Base-by-base conservation (phyloP, 2,329 filamentous ascomycete genomes). In the Tolypocladium sp. region DNA sequence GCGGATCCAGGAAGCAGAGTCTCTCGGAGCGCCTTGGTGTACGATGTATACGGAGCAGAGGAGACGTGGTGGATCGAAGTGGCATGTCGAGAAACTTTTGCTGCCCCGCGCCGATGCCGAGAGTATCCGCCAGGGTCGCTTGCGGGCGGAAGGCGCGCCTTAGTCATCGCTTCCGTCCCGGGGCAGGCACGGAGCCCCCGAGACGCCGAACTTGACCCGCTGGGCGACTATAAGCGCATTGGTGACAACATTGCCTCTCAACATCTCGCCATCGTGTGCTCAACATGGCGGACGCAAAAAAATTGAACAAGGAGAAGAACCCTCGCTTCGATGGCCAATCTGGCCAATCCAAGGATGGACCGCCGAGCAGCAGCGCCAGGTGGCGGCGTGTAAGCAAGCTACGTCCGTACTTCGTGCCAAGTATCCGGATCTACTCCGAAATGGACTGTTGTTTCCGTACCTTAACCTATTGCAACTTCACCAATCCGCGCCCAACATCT, bases 51-150 rank as follows among this genome's bases (percentile, higher is more conserved):
- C 15, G 15, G 9, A 25, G 25, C 3, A 51, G 46, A 17, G 46
- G 49, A 40, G 30, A 40, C 33, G 35, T 22, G 15, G 44, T 4
- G 4, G 22, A 22, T 30, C 33, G 25, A 25, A 5, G 20, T 33
- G 42, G 37, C 56, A 33, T 46, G 30, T 35, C 49, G 20, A 53
- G 55, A 56, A 49, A 38, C 40, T 35, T 57, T 49, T 38, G 38
- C 38, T 27, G 44, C 46, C 44, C 67, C 66, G 66, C 67, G 65
- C 67, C 66, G 69, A 68, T 65, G 65, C 67, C 67, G 67, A 67
- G 65, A 57, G 61, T 69, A 69, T 66, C 63, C 64, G 63, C 33
- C n/a, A 4, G 6, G 20, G 54, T 59, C 37, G 46, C 38, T 38
- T 52, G 38, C 56, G 56, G 44, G 25, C 9, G 38, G 55, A 38